Conservation (phyloP, 768 basidiomycete species). For the Symmetrospora coprosmae region DNA sequence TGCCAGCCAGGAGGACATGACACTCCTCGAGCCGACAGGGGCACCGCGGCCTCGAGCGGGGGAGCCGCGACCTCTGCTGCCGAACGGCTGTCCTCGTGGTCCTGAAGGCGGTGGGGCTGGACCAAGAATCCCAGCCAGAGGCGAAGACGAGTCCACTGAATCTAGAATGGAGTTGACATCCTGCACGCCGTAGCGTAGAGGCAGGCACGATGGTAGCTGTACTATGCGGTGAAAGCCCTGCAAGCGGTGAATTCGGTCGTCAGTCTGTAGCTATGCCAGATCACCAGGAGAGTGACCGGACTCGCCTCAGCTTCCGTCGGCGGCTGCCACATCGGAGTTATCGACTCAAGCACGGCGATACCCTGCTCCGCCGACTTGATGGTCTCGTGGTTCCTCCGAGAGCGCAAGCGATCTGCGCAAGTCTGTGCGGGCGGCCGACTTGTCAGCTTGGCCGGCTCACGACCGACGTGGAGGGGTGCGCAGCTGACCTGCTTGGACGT, state of each 20-base stretch:
- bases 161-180: slow-evolving; percentile 8
- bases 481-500: background rate
- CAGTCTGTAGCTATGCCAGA: background rate
- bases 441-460: too few species aligned
- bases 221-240: slow-evolving; percentile 24
- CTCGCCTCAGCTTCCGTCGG: slow-evolving; percentile 6
- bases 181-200: background rate
- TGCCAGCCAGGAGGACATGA: too few species aligned
- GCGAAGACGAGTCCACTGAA: background rate
- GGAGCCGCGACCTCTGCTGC: background rate
- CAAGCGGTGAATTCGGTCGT: background rate
- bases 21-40: too few species aligned
- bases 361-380: slow-evolving; percentile 21
- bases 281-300: background rate
- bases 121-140: background rate
- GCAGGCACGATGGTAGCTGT: slow-evolving; percentile 1
- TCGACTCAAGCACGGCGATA: background rate
- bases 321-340: background rate
- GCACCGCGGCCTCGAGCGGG: background rate
- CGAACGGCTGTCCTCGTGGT: background rate
- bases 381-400: slow-evolving; percentile 14
- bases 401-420: slow-evolving; percentile 5
- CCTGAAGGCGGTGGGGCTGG: background rate
- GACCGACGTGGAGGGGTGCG: too few species aligned
- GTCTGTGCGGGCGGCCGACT: too few species aligned